Base-by-base conservation (phyloP, 2,329 filamentous ascomycete species). In the Clonostachys rosea region DNA sequence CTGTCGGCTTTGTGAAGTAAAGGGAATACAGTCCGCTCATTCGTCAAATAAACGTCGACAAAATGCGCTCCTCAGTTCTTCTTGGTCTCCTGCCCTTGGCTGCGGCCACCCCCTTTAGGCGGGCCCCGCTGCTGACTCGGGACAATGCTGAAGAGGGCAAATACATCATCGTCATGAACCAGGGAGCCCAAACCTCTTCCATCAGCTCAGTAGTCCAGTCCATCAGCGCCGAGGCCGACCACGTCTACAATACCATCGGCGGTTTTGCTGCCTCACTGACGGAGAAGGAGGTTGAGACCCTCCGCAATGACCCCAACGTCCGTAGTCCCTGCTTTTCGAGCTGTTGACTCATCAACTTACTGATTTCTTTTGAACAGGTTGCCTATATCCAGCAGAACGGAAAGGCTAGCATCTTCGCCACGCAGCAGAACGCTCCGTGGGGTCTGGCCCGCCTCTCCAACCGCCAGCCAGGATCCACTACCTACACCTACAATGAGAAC, bases 311-410 rank as follows among this genome's bases (percentile, higher is more conserved):
- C 47, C 56, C 56, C 24, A 46, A 54, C 44, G 53, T 48, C 24
- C 24, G 24, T 30, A 30, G 1, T 10, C 2, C 9, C 24, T 30
- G 9, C 24, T 30, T 10, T 30, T 5, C 9, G 4, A 30, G 8
- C 10, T 10, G 24, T 30, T 30, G 24, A 2, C 24, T 30, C 24
- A 8, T 30, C 43, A 35, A 17, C 18, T 40, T 39, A 44, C 45
- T 46, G 7, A 16, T 42, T 14, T 24, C 13, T 7, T 17, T 16
- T 35, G 34, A 14, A 41, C 17, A 51, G 47, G 61, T 67, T 42
- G 57, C 58, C 7, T 66, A 62, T 48, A 54, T 68, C 16, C 62
- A 68, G 55, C 60, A 60, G 41, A 64, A 70, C 43, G 57, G 52
- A 34, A 47, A 56, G n/a, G 56, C 68, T 34, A 57, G 10, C 24